phyloP scores from a whole-genome alignment of 192 early-diverging fungal species.

The Coemansia sp. region DNA sequence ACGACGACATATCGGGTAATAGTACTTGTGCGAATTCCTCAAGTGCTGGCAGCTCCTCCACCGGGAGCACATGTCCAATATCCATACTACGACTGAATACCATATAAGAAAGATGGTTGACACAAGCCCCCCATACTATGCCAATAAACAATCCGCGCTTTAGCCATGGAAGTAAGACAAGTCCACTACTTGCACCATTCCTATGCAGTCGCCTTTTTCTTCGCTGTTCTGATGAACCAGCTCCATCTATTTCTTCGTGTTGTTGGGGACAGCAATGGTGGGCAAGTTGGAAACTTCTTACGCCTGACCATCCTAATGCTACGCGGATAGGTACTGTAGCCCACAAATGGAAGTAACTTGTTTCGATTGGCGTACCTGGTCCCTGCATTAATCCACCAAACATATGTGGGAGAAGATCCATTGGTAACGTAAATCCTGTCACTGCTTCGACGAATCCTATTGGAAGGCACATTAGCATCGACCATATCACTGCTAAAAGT shows the following conservation, averaged over 20 bases:
- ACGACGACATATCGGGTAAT: background rate
- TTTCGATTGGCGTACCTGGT: conserved; percentile 46
- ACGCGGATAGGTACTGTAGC: conserved; percentile 45
- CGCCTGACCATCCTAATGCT: conserved; percentile 48
- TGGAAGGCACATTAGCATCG: conserved; percentile 33
- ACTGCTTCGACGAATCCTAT: conserved; percentile 48
- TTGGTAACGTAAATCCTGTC: conserved; percentile 45
- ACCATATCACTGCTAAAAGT: conserved; percentile 36
- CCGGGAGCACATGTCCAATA: conserved; percentile 1
- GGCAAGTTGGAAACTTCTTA: conserved; percentile 45
- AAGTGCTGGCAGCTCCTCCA: background rate
- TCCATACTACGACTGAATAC: conserved; percentile 18
- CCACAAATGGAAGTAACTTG: conserved; percentile 51
- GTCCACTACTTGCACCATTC: background rate
- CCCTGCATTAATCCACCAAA: conserved; percentile 43
- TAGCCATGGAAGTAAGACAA: conserved; percentile 33
- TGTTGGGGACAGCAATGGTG: conserved; percentile 26
- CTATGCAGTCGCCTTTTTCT: background rate
- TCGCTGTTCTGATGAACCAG: too few species aligned
- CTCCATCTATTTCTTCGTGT: background rate
- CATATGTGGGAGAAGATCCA: conserved; percentile 49
- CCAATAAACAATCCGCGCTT: conserved; percentile 38
- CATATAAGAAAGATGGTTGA: conserved; percentile 41
- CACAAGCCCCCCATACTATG: conserved; percentile 44
- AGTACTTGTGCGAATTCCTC: background rate